phyloP scores from a whole-genome alignment of 371 early-diverging fungal species.

The Mortierella sp. region DNA sequence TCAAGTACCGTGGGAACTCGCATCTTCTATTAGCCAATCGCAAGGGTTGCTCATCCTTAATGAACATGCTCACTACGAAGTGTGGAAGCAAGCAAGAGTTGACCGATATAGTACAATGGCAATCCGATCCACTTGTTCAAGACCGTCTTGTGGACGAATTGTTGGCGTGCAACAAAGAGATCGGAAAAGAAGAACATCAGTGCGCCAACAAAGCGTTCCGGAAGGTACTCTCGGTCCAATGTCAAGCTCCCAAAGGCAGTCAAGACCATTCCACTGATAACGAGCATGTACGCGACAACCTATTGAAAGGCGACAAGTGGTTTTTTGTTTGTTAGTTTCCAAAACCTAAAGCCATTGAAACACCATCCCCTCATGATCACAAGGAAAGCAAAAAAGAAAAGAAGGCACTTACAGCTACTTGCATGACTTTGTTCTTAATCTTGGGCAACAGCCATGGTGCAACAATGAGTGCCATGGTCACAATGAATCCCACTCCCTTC shows the following conservation, averaged over 20 bases:
- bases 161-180: slow-evolving; percentile 49
- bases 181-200: slow-evolving; percentile 51
- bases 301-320: neutral
- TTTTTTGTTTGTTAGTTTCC: too few species aligned
- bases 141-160: slow-evolving; percentile 44
- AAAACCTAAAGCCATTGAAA: too few species aligned
- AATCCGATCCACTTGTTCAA: slow-evolving; percentile 51
- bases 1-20: too few species aligned
- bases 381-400: too few species aligned
- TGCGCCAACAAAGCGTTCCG: slow-evolving; percentile 48
- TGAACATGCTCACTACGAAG: slow-evolving; percentile 40
- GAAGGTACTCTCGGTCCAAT: slow-evolving; percentile 22
- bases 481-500: slow-evolving; percentile 28
- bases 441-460: slow-evolving; percentile 50
- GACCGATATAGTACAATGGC: slow-evolving; percentile 47
- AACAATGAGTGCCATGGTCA: slow-evolving; percentile 33
- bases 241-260: slow-evolving; percentile 43
- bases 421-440: slow-evolving; percentile 52
- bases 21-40: too few species aligned
- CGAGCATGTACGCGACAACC: slow-evolving; percentile 47
- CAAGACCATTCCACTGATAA: slow-evolving; percentile 49
- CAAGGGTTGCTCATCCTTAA: slow-evolving; percentile 3
- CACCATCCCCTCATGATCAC: too few species aligned
- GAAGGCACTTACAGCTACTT: slow-evolving; percentile 36
- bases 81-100: slow-evolving; percentile 42